phyloP scores from a whole-genome alignment of 129 eudicot species.

The Flaveria ramosissima region DNA sequence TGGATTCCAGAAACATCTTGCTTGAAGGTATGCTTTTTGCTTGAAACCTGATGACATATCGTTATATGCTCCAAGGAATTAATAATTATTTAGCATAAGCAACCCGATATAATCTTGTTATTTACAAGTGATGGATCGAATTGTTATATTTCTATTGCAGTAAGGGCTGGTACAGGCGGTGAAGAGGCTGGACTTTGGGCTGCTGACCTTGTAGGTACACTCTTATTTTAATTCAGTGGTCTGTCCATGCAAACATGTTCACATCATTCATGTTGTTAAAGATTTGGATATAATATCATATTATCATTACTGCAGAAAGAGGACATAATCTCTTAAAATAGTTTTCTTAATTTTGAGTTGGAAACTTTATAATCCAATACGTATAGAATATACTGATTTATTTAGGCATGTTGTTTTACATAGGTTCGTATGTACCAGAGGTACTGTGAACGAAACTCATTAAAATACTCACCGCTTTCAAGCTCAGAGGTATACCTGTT shows the following conservation, averaged over 20 bases:
- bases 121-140: neutral
- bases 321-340: neutral
- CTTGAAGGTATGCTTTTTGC: conserved; percentile 72
- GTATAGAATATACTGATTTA: conserved; percentile 1
- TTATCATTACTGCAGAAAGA: conserved; percentile 2
- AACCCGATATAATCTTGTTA: conserved; percentile 7
- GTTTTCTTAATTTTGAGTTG: neutral
- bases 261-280: neutral
- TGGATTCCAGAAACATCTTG: conserved; percentile 89
- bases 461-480: conserved; percentile 67
- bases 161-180: conserved; percentile 99
- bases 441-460: conserved; percentile 79
- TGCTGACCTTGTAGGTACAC: conserved; percentile 99
- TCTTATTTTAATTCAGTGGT: conserved; percentile 26
- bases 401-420: neutral
- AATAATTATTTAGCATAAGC: neutral
- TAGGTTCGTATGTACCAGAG: conserved; percentile 98
- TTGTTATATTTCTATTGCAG: conserved; percentile 60
- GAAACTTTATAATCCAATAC: neutral
- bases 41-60: neutral
- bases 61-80: neutral
- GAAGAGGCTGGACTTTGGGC: conserved; percentile 99
- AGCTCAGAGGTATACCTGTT: conserved; percentile 72
- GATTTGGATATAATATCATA: neutral
- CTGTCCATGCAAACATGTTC: conserved; percentile 10